Percentiles rank a stretch among this genome's conserved stretches.
These are phyloP conservation scores for Aspergillus cavernicola DNA, from an alignment of 495 filamentous ascomycete species.

Conservation along the genomic window DNA sequence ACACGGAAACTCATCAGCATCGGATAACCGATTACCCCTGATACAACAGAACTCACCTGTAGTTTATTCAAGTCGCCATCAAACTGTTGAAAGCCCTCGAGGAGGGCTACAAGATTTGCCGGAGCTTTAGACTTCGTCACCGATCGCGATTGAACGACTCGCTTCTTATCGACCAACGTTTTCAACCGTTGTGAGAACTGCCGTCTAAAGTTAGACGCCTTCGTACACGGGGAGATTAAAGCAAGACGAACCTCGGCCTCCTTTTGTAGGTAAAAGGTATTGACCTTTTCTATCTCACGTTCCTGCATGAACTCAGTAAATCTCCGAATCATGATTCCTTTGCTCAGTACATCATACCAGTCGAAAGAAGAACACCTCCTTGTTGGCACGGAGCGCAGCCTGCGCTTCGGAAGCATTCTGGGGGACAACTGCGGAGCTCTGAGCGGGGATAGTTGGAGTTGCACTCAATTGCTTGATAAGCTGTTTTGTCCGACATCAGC, in stretches of 20 bases:
- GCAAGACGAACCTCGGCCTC: conserved; percentile 78
- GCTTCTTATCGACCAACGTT: conserved; percentile 92
- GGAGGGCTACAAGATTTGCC: conserved; percentile 84
- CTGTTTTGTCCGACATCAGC: conserved; percentile 43
- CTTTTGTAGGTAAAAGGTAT: conserved; percentile 95
- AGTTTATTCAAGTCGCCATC: conserved; percentile 94
- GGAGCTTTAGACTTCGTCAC: conserved; percentile 74
- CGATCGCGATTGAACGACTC: conserved; percentile 73
- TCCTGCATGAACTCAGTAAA: conserved; percentile 55
- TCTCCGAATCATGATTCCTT: neutral
- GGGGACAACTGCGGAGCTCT: conserved; percentile 55
- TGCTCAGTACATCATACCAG: conserved; percentile 51
- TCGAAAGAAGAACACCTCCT: conserved; percentile 97
- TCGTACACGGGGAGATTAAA: neutral
- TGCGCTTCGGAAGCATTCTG: conserved; percentile 66
- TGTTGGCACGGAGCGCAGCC: conserved; percentile 91
- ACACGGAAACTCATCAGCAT: neutral
- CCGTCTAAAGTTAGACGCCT: conserved; percentile 5
- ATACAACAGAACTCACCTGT: conserved; percentile 47
- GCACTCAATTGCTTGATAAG: conserved; percentile 97
- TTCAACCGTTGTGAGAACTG: conserved; percentile 90
- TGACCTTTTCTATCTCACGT: conserved; percentile 96
- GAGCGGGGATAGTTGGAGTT: conserved; percentile 75
- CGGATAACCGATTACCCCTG: neutral
- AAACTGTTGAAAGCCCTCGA: conserved; percentile 96